These are phyloP conservation scores for Malus orientalis DNA, from an alignment of 306 rosid species.

Conservation along the genomic window DNA sequence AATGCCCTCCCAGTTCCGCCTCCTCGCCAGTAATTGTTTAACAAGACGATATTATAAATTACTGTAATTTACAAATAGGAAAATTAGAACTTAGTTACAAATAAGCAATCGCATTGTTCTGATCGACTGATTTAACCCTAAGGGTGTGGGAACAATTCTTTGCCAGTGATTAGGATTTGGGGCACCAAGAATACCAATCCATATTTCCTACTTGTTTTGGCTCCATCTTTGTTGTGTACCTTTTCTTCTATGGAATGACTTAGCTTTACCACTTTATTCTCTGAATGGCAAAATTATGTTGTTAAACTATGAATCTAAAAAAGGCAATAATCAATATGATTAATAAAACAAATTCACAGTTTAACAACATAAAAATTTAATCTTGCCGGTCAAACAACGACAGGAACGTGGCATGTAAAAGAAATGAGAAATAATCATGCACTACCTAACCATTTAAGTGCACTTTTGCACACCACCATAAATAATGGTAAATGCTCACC, in stretches of 20 bases:
- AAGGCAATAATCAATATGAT: no score
- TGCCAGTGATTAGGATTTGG: neutral
- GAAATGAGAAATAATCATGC: no score
- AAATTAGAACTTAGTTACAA: no score
- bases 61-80: no score
- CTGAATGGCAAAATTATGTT: no score
- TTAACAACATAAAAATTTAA: no score
- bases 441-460: no score
- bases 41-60: neutral
- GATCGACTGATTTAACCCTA: neutral
- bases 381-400: rapidly evolving
- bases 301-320: no score
- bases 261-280: neutral
- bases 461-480: no score
- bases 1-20: conserved; percentile 5
- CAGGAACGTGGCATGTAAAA: rapidly evolving
- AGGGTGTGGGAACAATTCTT: neutral
- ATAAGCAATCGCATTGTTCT: no score
- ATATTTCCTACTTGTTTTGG: neutral
- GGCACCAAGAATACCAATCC: neutral
- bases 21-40: neutral
- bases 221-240: neutral
- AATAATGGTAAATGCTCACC: no score
- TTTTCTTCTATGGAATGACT: neutral
- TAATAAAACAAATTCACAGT: no score